These are phyloP conservation scores for Clarkia xantiana DNA, from an alignment of 345 rosid genomes.

Conservation along the genomic window DNA sequence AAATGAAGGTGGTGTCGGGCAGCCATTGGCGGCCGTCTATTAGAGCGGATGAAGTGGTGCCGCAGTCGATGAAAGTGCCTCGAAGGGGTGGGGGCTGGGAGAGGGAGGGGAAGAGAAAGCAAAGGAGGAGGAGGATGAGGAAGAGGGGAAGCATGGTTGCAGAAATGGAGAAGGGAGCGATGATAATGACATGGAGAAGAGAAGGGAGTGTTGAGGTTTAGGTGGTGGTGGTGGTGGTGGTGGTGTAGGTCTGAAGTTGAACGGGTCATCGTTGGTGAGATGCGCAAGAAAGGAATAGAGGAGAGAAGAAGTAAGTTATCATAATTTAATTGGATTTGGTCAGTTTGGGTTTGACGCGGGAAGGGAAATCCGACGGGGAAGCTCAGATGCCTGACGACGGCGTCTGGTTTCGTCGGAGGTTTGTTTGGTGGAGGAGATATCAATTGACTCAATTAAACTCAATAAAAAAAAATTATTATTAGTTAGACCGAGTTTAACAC, in stretches of 20 bases:
- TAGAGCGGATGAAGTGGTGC: slow-evolving; percentile 24
- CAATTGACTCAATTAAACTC: too few species aligned
- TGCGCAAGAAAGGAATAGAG: slow-evolving; percentile 34
- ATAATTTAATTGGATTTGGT: too few species aligned
- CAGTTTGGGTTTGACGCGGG: background rate
- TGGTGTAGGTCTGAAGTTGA: slow-evolving; percentile 20
- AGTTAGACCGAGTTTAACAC: too few species aligned
- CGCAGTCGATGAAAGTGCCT: slow-evolving; percentile 69
- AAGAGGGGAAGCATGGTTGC: too few species aligned
- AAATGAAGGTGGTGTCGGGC: slow-evolving; percentile 34
- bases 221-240: slow-evolving; percentile 3
- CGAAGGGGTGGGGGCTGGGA: slow-evolving; percentile 20
- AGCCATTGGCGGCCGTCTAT: slow-evolving; percentile 42
- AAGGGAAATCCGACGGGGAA: slow-evolving; percentile 18
- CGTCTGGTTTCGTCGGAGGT: too few species aligned
- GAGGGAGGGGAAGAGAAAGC: slow-evolving; percentile 20
- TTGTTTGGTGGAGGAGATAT: too few species aligned
- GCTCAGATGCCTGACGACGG: too few species aligned
- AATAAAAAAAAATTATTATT: background rate
- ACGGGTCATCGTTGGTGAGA: slow-evolving; percentile 28
- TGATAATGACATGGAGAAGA: background rate
- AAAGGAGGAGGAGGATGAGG: slow-evolving; percentile 14
- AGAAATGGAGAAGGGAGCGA: background rate
- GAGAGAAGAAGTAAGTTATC: slow-evolving; percentile 10
- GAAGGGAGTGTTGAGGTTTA: background rate